Base-by-base conservation (phyloP, 2,329 filamentous ascomycete species). In the Sporothrix luriei region DNA sequence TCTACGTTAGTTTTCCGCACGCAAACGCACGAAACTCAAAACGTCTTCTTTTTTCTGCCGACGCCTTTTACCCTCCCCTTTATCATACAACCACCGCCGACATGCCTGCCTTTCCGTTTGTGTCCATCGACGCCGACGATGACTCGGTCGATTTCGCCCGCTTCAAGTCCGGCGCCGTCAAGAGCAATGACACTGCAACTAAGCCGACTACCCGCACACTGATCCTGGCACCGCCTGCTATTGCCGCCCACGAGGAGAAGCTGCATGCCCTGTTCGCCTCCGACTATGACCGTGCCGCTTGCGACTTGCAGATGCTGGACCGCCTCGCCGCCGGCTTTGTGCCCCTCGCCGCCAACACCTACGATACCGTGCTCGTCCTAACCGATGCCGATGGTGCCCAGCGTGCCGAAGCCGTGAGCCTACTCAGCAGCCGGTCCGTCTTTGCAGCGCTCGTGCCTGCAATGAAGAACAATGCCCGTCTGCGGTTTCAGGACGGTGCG, bases 231-330 rank as follows among this genome's bases (percentile, higher is more conserved):
- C 94, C 95, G 68, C 94, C 95, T 14, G 97, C 93, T 29, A 87
- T 98, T 75, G 90, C 95, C 74, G 88, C 92, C 69, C 91, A 97
- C 80, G 92, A 94, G 74, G 90, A 92, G 74, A 88, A 88, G 75
- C 85, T 98, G 73, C 86, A 88, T 73, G 82, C 83, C 74, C 84
- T 95, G 72, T 87, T 97, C 76, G 84, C 88, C 71, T 24, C 26
- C 69, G 2, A 51, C 70, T 89, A 92, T 82, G 89, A 95, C 79
- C 90, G 93, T 77, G 82, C 85, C 73, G 83, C 86, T 59, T 94
- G 93, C 72, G 95, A 99, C 78, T 85, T 99, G 68, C 95, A 98
- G 80, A 99, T 99, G 95, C 91, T 99, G 72, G 95, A 99, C 82
- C 92, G 95, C 66, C 87, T 99, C 52, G 88, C 91, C 1, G 87